Evolutionary conservation across 495 filamentous ascomycete genomes (phyloP), one percentile per base, ranked within the genome.

Genomic region (Neurospora sp.): DNA sequence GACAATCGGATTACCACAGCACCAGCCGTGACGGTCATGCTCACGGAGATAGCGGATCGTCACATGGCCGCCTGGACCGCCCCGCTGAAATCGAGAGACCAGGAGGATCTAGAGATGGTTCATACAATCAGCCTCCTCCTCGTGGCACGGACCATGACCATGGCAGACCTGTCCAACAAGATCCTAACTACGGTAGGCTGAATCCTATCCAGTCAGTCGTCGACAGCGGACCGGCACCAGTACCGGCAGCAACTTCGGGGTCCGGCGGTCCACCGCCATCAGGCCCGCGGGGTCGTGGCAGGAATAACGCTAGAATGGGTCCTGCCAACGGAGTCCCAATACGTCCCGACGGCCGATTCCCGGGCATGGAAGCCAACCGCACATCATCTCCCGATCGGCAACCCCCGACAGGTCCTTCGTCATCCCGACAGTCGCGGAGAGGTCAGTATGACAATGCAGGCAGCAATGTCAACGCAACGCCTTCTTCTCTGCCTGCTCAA

Each of bases 201-300:
- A 90, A 87, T 74, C 80, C 86, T 9, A 85, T 87, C 66, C 81
- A 82, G n/a, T 85, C 88, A 1, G 82, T 85, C 69, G 78, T 82
- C 2, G 84, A 86, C 18, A 78, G 84, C 40, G 77, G 77, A 14
- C 23, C 77, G 27, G 54, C 54, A 16, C 27, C 54, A 62, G 54
- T 62, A 62, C 54, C 23, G 5, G 54, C 14, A 31, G 54, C 54
- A 35, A 62, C 54, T 35, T 62, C 27, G 20, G 54, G 54, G 6
- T 62, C 54, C 27, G 54, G 54, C 6, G 78, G 85, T 9, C 90
- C 90, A 62, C 88, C 90, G 62, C 93, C 93, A 1, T 91, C 89
- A 35, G 94, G 93, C 1, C 94, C 93, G 3, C 85, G 92, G 54
- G 86, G 87, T 20, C 83, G 85, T 75, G 84, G 86, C 14, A 81